phyloP scores from a whole-genome alignment of 2,329 filamentous ascomycete genomes.

The Ophiostoma sp. region DNA sequence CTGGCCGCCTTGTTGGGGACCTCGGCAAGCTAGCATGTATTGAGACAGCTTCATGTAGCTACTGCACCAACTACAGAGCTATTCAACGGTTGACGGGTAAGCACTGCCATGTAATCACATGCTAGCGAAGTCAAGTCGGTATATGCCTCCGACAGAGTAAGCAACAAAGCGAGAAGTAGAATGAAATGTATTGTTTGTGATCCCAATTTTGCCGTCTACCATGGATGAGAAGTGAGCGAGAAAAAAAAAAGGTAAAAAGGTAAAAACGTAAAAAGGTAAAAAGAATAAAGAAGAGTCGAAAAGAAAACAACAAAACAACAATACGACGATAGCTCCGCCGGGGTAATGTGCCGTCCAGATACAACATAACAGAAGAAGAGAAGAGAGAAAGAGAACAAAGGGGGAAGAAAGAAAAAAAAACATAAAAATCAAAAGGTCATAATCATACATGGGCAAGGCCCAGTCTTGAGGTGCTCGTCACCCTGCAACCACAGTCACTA shows the following conservation, averaged over 20 bases:
- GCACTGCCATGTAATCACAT: background rate
- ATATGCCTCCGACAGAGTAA: too few species aligned
- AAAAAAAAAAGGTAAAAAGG: background rate
- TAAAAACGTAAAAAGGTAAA: background rate
- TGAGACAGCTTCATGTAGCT: background rate
- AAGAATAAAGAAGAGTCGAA: background rate
- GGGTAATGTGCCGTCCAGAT: constrained; percentile 12
- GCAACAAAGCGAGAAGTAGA: background rate
- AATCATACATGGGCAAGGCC: background rate
- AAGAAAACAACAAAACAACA: background rate
- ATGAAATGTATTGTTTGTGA: constrained; percentile 3
- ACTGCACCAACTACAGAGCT: background rate
- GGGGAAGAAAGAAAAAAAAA: background rate
- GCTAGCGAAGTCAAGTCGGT: background rate
- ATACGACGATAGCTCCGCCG: constrained; percentile 4
- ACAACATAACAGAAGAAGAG: constrained; percentile 1
- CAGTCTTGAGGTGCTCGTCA: background rate
- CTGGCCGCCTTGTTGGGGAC: background rate
- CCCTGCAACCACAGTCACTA: background rate
- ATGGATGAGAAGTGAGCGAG: background rate
- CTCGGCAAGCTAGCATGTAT: constrained; percentile 4
- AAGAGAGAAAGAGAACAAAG: background rate
- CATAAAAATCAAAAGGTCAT: background rate
- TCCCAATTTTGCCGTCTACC: constrained; percentile 15
- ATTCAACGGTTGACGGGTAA: background rate